phyloP scores from a whole-genome alignment of 2,329 filamentous ascomycete genomes.

The Colletotrichum sp. region DNA sequence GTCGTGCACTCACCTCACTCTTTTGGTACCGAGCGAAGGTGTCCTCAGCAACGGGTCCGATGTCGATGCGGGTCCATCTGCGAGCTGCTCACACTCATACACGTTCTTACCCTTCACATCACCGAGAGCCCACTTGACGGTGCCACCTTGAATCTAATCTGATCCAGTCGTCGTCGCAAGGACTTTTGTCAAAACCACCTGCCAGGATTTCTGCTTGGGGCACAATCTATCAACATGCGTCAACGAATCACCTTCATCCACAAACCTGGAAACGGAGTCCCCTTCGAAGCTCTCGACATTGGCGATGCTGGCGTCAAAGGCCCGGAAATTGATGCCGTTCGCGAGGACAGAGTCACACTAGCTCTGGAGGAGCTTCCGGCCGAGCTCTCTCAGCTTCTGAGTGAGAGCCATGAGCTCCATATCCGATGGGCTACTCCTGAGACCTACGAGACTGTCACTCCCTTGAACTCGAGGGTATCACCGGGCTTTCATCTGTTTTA shows the following conservation, averaged over 20 bases:
- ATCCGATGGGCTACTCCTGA: slow-evolving; percentile 75
- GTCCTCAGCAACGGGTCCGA: slow-evolving; percentile 12
- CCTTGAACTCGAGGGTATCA: slow-evolving; percentile 76
- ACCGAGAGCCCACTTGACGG: not conserved
- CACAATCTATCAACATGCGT: slow-evolving; percentile 59
- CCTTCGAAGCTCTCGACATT: slow-evolving; percentile 68
- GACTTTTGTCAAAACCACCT: not conserved
- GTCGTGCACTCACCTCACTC: not conserved
- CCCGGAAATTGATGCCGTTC: slow-evolving; percentile 65
- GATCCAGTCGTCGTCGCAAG: not conserved
- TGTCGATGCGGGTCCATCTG: not conserved
- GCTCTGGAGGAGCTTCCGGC: slow-evolving; percentile 74
- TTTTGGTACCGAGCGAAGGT: slow-evolving; percentile 6
- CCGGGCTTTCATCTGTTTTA: slow-evolving; percentile 85
- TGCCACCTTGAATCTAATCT: not conserved
- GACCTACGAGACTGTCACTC: slow-evolving; percentile 65
- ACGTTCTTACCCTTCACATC: not conserved
- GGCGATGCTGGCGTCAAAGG: slow-evolving; percentile 59
- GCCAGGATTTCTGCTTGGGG: not conserved
- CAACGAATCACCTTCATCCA: slow-evolving; percentile 83
- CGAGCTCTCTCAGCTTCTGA: slow-evolving; percentile 67
- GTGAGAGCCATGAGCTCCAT: slow-evolving; percentile 73
- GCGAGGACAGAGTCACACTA: slow-evolving; percentile 82
- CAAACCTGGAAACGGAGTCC: slow-evolving; percentile 65
- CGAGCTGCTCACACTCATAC: not conserved